Evolutionary conservation across 805 yeast species (phyloP), one percentile per base, ranked within the genome.

Genomic region (Barnettozyma pratensis): DNA sequence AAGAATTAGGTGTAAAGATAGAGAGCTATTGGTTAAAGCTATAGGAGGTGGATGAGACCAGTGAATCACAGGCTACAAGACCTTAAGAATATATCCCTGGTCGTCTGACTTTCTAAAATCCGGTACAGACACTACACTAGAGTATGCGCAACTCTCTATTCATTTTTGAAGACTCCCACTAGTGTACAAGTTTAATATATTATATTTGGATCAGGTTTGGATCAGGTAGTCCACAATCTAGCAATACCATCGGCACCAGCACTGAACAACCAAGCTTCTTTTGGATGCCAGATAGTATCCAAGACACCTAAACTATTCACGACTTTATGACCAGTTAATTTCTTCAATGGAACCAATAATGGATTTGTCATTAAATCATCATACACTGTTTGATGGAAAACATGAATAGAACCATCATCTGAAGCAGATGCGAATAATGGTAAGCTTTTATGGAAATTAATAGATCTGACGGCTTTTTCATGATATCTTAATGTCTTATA

Each of bases 201-300:
- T 37, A 19, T 19, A 19, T 19, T 38, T 6, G 7, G 28, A 27
- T 11, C 31, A 38, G 9, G 31, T 27, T 11, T 27, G 19, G 11
- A 38, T 38, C 40, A 86, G 14, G 96, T 87, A 29, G 99, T 94
- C 99, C 99, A 94, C 61, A 94, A 72, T 62, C 96, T 82, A 6
- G 97, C 98, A 39, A 89, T 81, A 52, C 96, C 89, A 69, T 94
- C 99, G 26, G 98, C 98, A 60, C 98, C 99, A 9, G 96, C 88
- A 64, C 94, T 84, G 67, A 94, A 90, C 63, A 94, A 75, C 99
- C 99, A 94, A 0, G 99, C 97, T 70, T 94, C 98, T 60, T 84
- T 82, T 55, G 98, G 98, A 75, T 94, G 99, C 99, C 99, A 94
- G 44, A 80, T 79, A 43, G 86, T 79, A 62, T 83, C 85, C 62